phyloP scores from a whole-genome alignment of 148 eudicot species.

The Oxyria digyna region DNA sequence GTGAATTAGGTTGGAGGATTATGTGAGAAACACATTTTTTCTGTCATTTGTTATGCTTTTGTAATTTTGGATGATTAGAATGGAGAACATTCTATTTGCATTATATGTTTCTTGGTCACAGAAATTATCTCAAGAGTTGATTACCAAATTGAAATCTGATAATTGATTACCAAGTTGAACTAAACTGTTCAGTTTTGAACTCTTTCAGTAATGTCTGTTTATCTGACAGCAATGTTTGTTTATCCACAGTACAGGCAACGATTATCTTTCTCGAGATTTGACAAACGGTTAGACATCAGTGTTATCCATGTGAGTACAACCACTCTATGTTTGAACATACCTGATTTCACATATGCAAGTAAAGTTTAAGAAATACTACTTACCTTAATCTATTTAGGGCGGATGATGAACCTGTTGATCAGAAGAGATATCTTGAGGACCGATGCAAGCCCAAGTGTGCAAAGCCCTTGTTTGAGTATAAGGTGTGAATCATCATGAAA shows the following conservation, averaged over 20 bases:
- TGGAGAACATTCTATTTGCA: neutral
- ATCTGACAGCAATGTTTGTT: neutral
- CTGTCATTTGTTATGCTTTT: neutral
- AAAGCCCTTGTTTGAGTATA: conserved; percentile 7
- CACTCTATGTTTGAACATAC: neutral
- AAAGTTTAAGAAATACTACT: no score
- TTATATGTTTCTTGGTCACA: neutral
- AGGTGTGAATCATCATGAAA: conserved; percentile 6
- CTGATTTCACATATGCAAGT: neutral
- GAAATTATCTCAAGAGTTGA: neutral
- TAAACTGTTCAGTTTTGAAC: neutral
- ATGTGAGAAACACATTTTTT: neutral
- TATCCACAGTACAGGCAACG: neutral
- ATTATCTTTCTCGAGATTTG: neutral
- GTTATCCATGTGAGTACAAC: neutral
- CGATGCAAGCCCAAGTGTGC: conserved; percentile 10
- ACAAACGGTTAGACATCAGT: conserved; percentile 1
- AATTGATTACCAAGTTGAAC: no score
- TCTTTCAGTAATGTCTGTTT: neutral
- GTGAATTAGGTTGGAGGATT: neutral
- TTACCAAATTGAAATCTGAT: neutral
- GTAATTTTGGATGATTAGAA: neutral
- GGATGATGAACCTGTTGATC: conserved; percentile 13
- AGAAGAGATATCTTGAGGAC: conserved; percentile 9
- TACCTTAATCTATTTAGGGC: conserved; percentile 5